Percentiles rank a stretch among this genome's conserved stretches.
Evolutionary conservation across 148 eudicot species (phyloP).

Genomic region (Rhododendron mucronatum): DNA sequence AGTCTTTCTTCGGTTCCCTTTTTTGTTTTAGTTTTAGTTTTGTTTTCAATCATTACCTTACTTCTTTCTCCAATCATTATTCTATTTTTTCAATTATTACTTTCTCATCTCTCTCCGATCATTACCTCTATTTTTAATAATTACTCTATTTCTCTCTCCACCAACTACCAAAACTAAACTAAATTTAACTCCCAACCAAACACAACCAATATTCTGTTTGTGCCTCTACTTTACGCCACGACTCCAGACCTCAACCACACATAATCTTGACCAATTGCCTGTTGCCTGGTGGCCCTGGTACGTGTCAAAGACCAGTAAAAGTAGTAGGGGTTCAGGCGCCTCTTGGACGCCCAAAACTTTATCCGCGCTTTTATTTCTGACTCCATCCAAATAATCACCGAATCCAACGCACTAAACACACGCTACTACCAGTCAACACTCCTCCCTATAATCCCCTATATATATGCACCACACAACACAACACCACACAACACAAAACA

Average conservation of each 20-base stretch:
- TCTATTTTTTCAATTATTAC: no score
- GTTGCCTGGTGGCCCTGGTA: not conserved
- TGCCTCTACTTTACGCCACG: no score
- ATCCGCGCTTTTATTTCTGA: not conserved
- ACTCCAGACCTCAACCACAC: not conserved
- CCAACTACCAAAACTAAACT: no score
- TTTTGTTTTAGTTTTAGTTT: no score
- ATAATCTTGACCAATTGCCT: not conserved
- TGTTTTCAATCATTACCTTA: no score
- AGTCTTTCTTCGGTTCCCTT: no score
- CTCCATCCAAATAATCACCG: not conserved
- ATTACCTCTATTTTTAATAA: no score
- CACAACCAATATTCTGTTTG: no score
- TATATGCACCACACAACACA: not conserved
- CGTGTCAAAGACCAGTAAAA: not conserved
- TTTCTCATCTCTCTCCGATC: no score
- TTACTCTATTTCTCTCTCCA: no score
- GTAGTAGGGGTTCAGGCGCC: not conserved
- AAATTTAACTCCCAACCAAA: no score
- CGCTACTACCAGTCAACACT: not conserved
- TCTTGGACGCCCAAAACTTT: not conserved
- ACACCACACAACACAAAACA: not conserved
- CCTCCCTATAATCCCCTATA: not conserved
- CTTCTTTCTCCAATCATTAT: no score
- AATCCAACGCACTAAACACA: not conserved